Base-by-base conservation (phyloP, 805 yeast species). In the Cyberlindnera japonica region DNA sequence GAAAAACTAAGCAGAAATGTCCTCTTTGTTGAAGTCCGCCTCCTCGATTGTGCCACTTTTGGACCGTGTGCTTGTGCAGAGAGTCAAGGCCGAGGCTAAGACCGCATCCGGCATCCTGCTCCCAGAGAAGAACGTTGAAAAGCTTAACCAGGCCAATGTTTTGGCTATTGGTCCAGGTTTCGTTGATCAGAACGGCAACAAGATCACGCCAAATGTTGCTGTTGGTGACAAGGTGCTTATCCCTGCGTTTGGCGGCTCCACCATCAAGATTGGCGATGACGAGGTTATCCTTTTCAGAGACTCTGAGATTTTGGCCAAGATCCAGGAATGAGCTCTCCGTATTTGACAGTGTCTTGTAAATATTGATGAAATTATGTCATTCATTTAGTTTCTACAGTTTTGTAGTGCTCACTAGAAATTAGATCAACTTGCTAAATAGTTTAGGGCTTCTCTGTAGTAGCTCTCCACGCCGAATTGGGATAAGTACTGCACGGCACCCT, bases 121-220 rank as follows among this genome's bases (percentile, higher is more conserved):
- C 53, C 98, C 98, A 48, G 97, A 90, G 70, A 89, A 89, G 75
- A 90, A 91, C 74, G 95, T 83, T 57, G 91, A 87, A 65, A 93
- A 91, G 71, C 77, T 89, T 61, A 86, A 86, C 74, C 85, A 88
- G 68, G 99, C 90, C 47, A 81, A 81, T 41, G 98, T 91, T 37
- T 68, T 91, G 50, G 91, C 98, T 44, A 88, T 90, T 50, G 99
- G 99, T 47, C 98, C 98, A 40, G 99, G 99, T 54, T 74, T 77
- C 61, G 69, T 81, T 44, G 83, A 84, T 68, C 69, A 75, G 44
- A 76, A 80, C 43, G 98, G 98, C 50, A 72, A 81, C 58, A 64
- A 79, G 50, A 72, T 87, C 41, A 72, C 79, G 39, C 81, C 90
- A 45, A 72, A 81, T 52, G 96, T 93, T 44, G 71, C 78, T 61